Evolutionary conservation across 192 early-diverging fungal genomes (phyloP).

Genomic region (Funneliformis mosseae): DNA sequence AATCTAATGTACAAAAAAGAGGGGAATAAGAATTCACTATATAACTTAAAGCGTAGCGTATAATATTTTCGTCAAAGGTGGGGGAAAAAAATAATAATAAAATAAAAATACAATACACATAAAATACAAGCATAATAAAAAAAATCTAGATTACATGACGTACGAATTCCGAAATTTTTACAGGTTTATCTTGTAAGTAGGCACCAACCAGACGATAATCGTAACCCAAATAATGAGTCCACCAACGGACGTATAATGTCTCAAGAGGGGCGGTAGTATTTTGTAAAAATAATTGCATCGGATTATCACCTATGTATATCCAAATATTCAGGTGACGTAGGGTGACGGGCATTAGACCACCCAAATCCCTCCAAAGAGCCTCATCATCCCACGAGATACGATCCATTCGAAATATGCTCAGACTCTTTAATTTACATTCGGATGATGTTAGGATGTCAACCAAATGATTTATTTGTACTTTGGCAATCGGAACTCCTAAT

Average conservation of each 20-base stretch:
- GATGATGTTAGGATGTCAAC: neutral
- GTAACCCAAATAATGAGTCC: conserved; percentile 22
- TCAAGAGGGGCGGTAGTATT: conserved; percentile 19
- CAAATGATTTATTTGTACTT: conserved; percentile 9
- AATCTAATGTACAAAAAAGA: too few species aligned
- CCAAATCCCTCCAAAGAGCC: conserved; percentile 12
- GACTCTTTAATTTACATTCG: conserved; percentile 18
- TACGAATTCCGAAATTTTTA: conserved; percentile 2
- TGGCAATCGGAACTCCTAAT: conserved; percentile 22
- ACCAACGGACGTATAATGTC: conserved; percentile 31
- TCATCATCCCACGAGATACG: conserved; percentile 1
- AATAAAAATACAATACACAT: neutral
- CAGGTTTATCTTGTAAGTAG: conserved; percentile 9
- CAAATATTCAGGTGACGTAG: conserved; percentile 30
- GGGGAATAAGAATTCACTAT: too few species aligned
- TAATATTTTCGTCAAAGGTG: too few species aligned
- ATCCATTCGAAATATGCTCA: conserved; percentile 29
- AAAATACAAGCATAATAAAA: neutral
- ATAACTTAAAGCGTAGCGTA: too few species aligned
- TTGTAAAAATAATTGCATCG: conserved; percentile 28
- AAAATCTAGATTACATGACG: conserved; percentile 10
- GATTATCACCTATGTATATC: conserved; percentile 22
- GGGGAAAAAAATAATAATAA: neutral
- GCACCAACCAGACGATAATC: conserved; percentile 13
- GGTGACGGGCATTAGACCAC: conserved; percentile 20